Evolutionary conservation across 192 early-diverging fungal genomes (phyloP).

Genomic region (Backusella circina): DNA sequence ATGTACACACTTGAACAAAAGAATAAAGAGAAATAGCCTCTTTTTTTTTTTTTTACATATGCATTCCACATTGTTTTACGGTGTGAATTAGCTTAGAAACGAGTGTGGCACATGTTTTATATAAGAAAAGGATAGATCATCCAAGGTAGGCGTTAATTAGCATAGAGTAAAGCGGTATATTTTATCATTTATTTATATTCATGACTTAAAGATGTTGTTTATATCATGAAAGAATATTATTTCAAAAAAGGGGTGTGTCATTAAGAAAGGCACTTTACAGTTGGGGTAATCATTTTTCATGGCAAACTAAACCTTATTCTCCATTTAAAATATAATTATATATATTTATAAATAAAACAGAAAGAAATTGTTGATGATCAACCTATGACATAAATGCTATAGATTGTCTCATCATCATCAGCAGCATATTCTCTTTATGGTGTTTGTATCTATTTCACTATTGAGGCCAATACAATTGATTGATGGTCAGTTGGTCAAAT

Average conservation of each 20-base stretch:
- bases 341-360: not conserved
- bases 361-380: not conserved
- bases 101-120: not conserved
- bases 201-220: not conserved
- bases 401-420: not conserved
- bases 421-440: not conserved
- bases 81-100: not conserved
- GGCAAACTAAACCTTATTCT: not conserved
- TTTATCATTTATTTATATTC: not conserved
- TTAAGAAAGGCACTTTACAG: not conserved
- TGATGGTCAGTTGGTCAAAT: not conserved
- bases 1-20: too few species aligned
- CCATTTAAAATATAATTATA: not conserved
- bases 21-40: not conserved
- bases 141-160: not conserved
- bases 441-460: not conserved
- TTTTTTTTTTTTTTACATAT: not conserved
- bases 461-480: not conserved
- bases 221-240: not conserved
- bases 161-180: not conserved
- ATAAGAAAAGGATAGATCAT: not conserved
- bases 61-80: not conserved
- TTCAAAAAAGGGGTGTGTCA: not conserved
- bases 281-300: not conserved
- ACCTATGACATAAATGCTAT: not conserved